Evolutionary conservation across 352 stramenopile genomes (phyloP), one percentile per base, ranked within the genome.

Genomic region (Pythium sukuiense): DNA sequence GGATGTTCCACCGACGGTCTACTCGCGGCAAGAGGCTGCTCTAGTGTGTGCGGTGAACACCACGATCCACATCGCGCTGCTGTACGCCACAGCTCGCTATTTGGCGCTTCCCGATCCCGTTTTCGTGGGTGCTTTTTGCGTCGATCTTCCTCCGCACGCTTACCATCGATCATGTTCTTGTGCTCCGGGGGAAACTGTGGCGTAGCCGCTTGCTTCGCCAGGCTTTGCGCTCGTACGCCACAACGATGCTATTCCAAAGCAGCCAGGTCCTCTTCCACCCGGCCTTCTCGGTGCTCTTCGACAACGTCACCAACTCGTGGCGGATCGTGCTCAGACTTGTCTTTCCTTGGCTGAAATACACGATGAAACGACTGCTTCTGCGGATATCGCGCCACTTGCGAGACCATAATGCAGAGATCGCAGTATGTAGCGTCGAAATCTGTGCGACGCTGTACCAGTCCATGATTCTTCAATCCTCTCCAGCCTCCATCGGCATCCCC

Each of bases 31-130:
- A 2, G 54, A 69, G n/a, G 49, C 41, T 3, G n/a, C 57, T 9
- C 6, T 46, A 13, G 55, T 62, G 3, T 63, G 52, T 13, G 14
- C 26, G 8, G 13, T 70, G 35, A 50, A 46, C 63, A 24, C 41
- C 2, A 30, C 48, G 26, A 43, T 65, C 18, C 52, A 60, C 30
- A 24, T 43, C 1, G 2, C 46, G n/a, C 60, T 50, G 24, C 52
- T 54, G 4, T 60, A 56, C 49, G 5, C 24, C 18, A 49, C 39
- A 2, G 45, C 33, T 12, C 27, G 27, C 18, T 57, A 39, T 12
- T 24, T 70, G 64, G 64, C 46, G 56, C 13, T 70, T 53, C 32
- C 64, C 64, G 18, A 50, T 61, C 8, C 64, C 64, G 56, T 70
- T 70, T 39, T 16, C 24, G 14, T 55, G 37, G 50, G 57, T 61